phyloP scores from a whole-genome alignment of 352 stramenopile species.

The Globisporangium cylindrosporum region DNA sequence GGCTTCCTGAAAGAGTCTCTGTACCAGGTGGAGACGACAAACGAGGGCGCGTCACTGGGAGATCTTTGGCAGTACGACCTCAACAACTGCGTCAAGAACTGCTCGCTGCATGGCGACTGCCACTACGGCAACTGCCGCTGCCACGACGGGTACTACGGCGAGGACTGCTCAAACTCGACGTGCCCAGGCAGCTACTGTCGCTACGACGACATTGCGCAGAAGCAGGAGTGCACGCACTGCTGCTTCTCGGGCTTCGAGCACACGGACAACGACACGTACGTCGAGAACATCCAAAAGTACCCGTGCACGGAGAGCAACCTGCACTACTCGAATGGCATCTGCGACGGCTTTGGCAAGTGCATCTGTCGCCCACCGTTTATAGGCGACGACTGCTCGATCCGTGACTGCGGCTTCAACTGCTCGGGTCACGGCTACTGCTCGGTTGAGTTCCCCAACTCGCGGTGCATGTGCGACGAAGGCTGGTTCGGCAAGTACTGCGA shows the following conservation, averaged over 20 bases:
- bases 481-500: constrained; percentile 95
- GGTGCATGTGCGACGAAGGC: constrained; percentile 94
- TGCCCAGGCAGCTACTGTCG: constrained; percentile 93
- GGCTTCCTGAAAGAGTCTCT: constrained; percentile 70
- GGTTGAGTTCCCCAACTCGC: constrained; percentile 94
- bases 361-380: constrained; percentile 95
- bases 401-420: constrained; percentile 91
- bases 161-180: constrained; percentile 94
- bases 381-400: constrained; percentile 89
- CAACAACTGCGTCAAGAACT: constrained; percentile 92
- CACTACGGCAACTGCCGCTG: constrained; percentile 92
- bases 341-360: constrained; percentile 95
- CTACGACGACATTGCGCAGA: constrained; percentile 84
- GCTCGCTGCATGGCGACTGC: constrained; percentile 90
- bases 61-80: constrained; percentile 93
- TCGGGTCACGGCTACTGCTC: constrained; percentile 94
- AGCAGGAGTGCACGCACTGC: constrained; percentile 92
- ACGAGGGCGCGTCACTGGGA: constrained; percentile 46
- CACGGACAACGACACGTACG: constrained; percentile 85
- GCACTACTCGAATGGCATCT: constrained; percentile 93
- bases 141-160: constrained; percentile 94
- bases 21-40: constrained; percentile 60
- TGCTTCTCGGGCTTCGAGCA: constrained; percentile 90
- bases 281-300: constrained; percentile 90
- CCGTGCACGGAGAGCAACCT: constrained; percentile 78